These are phyloP conservation scores for Bretschneidera sinensis DNA, from an alignment of 345 rosid species.

Conservation along the genomic window DNA sequence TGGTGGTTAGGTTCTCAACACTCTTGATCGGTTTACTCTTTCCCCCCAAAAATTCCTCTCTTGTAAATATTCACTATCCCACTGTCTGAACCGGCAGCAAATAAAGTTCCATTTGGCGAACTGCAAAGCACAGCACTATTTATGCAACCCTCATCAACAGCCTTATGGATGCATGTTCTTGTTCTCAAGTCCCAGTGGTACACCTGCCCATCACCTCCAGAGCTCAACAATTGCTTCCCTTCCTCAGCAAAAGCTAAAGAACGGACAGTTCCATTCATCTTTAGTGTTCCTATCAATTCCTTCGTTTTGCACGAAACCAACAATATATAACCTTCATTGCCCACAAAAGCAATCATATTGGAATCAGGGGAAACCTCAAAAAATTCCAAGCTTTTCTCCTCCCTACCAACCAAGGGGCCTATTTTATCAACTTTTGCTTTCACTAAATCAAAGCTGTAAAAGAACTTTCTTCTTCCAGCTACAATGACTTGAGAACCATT, in stretches of 20 bases:
- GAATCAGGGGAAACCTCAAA: conserved; percentile 92
- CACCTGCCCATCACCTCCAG: conserved; percentile 89
- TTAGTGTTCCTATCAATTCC: conserved; percentile 75
- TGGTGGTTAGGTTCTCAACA: conserved; percentile 76
- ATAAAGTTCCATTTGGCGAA: conserved; percentile 48
- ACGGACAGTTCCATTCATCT: conserved; percentile 87
- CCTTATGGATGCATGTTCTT: conserved; percentile 75
- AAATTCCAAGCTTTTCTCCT: conserved; percentile 89
- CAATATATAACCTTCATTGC: conserved; percentile 82
- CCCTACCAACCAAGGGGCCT: conserved; percentile 90
- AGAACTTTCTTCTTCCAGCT: conserved; percentile 87
- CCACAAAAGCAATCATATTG: conserved; percentile 68
- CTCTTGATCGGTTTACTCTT: conserved; percentile 73
- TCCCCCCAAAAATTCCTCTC: conserved; percentile 74
- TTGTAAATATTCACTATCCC: conserved; percentile 89
- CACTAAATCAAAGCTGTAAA: conserved; percentile 84
- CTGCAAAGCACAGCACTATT: conserved; percentile 67
- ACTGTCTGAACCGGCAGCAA: conserved; percentile 83
- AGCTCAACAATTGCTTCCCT: conserved; percentile 69
- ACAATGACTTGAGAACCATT: conserved; percentile 90
- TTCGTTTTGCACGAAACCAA: conserved; percentile 78
- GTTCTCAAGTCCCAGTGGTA: conserved; percentile 93
- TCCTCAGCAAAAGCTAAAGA: conserved; percentile 67
- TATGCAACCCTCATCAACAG: conserved; percentile 81
- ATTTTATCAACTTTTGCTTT: conserved; percentile 72